Evolutionary conservation across 2,329 filamentous ascomycete genomes (phyloP).

Genomic region (Ambrosiella xylebori): DNA sequence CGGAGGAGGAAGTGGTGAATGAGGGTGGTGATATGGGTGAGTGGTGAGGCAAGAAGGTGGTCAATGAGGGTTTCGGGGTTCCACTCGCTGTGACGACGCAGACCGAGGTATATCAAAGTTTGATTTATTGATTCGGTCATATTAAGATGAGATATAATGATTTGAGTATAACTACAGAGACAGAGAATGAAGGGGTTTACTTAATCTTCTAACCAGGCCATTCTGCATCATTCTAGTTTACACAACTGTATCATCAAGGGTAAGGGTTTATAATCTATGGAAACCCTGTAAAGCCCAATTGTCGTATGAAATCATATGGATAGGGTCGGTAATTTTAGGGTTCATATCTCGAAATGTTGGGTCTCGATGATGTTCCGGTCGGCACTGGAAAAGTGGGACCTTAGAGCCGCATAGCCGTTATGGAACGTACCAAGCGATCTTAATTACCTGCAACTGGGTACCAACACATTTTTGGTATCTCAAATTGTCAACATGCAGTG

Average conservation of each 20-base stretch:
- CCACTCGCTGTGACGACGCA: conserved; percentile 31
- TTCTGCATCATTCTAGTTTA: too few species aligned
- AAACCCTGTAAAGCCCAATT: too few species aligned
- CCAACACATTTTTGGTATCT: not conserved
- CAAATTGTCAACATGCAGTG: not conserved
- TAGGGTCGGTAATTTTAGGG: too few species aligned
- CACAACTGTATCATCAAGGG: too few species aligned
- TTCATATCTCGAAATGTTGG: too few species aligned
- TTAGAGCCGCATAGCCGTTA: not conserved
- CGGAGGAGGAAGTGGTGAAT: conserved; percentile 47
- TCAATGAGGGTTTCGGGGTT: conserved; percentile 38
- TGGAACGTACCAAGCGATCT: not conserved
- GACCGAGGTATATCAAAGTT: conserved; percentile 27
- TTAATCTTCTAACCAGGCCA: too few species aligned
- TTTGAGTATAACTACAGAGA: too few species aligned
- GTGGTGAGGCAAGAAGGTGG: conserved; percentile 48
- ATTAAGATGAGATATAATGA: not conserved
- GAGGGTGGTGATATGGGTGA: conserved; percentile 43
- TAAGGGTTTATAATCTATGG: too few species aligned
- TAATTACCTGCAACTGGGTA: not conserved
- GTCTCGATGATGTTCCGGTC: not conserved
- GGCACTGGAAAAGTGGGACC: too few species aligned
- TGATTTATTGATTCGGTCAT: conserved; percentile 5
- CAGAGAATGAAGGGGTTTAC: too few species aligned
- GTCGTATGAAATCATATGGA: too few species aligned